Conservation (phyloP, 306 rosid species). For the Quercus glauca region DNA sequence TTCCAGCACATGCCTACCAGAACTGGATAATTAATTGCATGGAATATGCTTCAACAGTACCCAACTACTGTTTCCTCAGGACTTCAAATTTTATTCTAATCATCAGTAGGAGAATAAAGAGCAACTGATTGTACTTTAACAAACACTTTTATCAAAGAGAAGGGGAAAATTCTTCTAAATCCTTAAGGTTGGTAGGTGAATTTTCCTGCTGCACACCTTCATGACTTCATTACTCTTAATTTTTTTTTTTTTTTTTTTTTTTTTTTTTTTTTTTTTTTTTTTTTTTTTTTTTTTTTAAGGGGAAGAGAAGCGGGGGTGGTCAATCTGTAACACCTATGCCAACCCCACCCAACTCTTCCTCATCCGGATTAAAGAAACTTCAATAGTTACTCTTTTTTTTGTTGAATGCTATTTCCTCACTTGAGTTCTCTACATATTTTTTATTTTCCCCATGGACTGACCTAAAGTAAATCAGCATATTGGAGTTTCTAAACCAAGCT, state of each 20-base stretch:
- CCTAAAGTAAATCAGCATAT: background rate
- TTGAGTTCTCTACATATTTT: background rate
- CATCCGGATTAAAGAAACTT: background rate
- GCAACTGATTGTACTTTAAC: background rate
- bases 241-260: too few species aligned
- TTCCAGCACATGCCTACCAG: background rate
- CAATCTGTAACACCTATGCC: background rate
- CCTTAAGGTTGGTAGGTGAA: background rate
- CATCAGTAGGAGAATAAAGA: background rate
- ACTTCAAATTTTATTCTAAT: background rate
- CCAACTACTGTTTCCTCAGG: background rate
- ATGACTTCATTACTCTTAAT: too few species aligned
- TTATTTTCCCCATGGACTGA: background rate
- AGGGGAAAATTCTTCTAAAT: background rate
- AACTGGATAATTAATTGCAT: background rate
- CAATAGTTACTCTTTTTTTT: too few species aligned
- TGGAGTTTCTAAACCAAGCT: slow-evolving; percentile 21
- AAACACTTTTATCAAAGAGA: background rate
- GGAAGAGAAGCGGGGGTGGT: background rate
- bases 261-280: too few species aligned
- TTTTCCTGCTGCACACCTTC: background rate
- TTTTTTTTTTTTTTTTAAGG: too few species aligned
- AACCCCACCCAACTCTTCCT: background rate
- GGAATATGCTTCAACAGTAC: background rate
- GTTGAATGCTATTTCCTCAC: background rate